Conservation (phyloP, 495 filamentous ascomycete genomes). For the Bathelium albidoporum region DNA sequence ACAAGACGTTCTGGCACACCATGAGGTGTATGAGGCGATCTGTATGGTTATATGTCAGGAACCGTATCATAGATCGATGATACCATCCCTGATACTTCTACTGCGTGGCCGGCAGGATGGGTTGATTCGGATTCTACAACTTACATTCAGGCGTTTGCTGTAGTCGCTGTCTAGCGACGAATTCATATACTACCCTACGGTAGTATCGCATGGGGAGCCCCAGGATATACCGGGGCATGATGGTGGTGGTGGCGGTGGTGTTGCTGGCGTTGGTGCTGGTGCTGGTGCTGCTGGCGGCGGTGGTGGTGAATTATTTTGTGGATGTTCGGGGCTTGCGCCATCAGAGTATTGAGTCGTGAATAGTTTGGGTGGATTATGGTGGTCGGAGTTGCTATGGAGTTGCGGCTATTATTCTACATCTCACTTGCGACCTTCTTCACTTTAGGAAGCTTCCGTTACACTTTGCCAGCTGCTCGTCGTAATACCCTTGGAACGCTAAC, state of each 20-base stretch:
- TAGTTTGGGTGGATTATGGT: not conserved
- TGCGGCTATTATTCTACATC: not conserved
- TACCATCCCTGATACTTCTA: not conserved
- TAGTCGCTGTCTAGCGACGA: not conserved
- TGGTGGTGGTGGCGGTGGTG: not conserved
- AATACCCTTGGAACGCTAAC: constrained; percentile 42
- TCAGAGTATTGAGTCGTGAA: too few relatives aligned
- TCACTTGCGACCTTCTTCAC: not conserved
- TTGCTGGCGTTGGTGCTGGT: too few relatives aligned
- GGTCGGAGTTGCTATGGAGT: not conserved
- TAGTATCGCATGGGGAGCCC: not conserved
- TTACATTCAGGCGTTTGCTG: not conserved
- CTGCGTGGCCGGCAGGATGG: not conserved
- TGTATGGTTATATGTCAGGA: not conserved
- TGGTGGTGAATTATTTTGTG: too few relatives aligned
- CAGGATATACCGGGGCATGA: not conserved
- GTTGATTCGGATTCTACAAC: not conserved
- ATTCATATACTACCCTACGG: not conserved
- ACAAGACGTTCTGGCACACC: not conserved
- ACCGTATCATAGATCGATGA: not conserved
- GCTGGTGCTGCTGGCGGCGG: too few relatives aligned
- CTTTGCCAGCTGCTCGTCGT: constrained; percentile 38
- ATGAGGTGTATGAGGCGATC: not conserved
- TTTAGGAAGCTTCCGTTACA: constrained; percentile 35
- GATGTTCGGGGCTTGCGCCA: too few relatives aligned